Evolutionary conservation across 108 stramenopile genomes (phyloP), one percentile per base, ranked within the genome.

Genomic region (Fragilaria radians): DNA sequence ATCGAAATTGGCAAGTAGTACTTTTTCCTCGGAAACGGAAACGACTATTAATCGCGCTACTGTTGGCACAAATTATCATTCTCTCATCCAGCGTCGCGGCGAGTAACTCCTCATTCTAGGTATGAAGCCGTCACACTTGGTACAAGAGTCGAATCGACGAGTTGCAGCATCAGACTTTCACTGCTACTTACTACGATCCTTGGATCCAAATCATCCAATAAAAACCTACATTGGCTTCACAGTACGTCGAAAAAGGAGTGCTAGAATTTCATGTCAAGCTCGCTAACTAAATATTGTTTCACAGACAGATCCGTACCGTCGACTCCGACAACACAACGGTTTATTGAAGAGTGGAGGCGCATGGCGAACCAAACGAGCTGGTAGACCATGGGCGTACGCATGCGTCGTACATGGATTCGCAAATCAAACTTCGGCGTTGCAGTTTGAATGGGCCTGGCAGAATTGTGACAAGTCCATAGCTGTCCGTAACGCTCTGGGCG

Each of bases 381-480:
- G 86, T 31, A 66, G 86, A 18, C 86, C 86, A 24, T 88, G 86
- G 86, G 66, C 74, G 46, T 88, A 78, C 48, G 75, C 59, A 0
- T 62, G 58, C 18, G 61, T 88, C 28, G 57, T 88, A 42, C 76
- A 71, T 48, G 86, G 86, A 29, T 88, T 85, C 64, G 61, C 66
- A 4, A 79, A 63, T 27, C 73, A 85, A 32, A 78, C 65, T 25
- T 54, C 79, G 61, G 86, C 83, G 4, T 62, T 88, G 61, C 83
- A 88, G 58, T 88, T 88, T 51, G 86, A 88, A 60, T 88, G 86
- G 86, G 86, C 86, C 22, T 88, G 83, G 83, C 86, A 88, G 56
- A 79, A 88, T 59, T 71, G 74, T 9, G 63, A 67, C 28, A 73
- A 59, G 48, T 81, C 80, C 0, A 48, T 73, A 31, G 54, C 68